Percentiles rank a stretch among this genome's conserved stretches.
Conservation (phyloP, 257 asterid species). For the Prunella vulgaris region DNA sequence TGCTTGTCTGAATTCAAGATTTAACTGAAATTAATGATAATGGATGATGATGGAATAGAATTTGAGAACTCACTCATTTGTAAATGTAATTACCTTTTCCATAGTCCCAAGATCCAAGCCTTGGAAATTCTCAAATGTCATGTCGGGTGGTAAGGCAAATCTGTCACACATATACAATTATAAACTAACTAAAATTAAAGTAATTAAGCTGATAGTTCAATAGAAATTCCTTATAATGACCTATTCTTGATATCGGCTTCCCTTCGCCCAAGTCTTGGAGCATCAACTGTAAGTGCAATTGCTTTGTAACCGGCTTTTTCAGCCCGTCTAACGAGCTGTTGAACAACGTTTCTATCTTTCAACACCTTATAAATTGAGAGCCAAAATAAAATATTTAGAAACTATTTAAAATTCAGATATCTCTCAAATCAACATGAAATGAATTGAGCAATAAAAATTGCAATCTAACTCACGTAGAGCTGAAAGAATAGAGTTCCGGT, state of each 20-base stretch:
- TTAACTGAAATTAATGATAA: conserved; percentile 1
- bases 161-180: conserved; percentile 26
- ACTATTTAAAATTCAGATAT: neutral
- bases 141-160: conserved; percentile 61
- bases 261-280: conserved; percentile 82
- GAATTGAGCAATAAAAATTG: neutral
- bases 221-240: conserved; percentile 25
- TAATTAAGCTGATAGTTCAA: neutral
- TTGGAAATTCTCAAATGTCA: conserved; percentile 64
- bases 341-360: conserved; percentile 58
- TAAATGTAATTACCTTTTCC: conserved; percentile 39
- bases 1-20: conserved; percentile 42
- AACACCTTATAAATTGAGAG: conserved; percentile 38
- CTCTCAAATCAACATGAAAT: conserved; percentile 13
- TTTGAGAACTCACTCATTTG: neutral
- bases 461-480: conserved; percentile 62
- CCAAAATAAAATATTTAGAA: conserved; percentile 11
- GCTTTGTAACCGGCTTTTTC: conserved; percentile 83
- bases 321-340: conserved; percentile 68
- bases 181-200: neutral
- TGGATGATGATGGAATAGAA: neutral
- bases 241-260: conserved; percentile 92
- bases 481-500: conserved; percentile 77
- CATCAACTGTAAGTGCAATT: conserved; percentile 75
- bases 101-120: conserved; percentile 58